These are phyloP conservation scores for Annulohypoxylon nitens DNA, from an alignment of 495 filamentous ascomycete genomes.

Conservation along the genomic window DNA sequence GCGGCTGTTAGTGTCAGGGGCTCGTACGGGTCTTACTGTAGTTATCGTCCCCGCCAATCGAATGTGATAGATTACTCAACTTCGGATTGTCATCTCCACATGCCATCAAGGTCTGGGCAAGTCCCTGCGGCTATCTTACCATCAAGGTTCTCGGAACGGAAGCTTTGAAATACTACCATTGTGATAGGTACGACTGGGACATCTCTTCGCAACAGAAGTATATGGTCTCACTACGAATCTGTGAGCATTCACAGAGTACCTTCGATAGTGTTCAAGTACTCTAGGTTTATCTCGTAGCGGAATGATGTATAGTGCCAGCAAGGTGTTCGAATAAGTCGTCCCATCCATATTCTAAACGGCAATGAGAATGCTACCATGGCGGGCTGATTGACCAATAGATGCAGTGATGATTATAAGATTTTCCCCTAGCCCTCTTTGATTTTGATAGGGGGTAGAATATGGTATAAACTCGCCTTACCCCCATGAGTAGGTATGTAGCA, in stretches of 20 bases:
- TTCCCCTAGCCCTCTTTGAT: background rate
- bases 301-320: constrained; percentile 8
- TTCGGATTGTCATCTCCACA: constrained; percentile 1
- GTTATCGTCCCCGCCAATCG: constrained; percentile 4
- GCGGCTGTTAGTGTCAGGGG: background rate
- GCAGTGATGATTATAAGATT: constrained; percentile 1
- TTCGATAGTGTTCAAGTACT: background rate
- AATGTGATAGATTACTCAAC: constrained; percentile 21
- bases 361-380: background rate
- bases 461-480: constrained; percentile 15
- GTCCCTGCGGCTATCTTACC: constrained; percentile 23
- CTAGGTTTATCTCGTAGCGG: background rate
- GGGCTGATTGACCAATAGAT: constrained; percentile 12
- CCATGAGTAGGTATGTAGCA: background rate
- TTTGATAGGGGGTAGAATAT: background rate
- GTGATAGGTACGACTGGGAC: background rate
- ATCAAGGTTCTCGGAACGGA: constrained; percentile 24
- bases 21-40: background rate
- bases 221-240: background rate
- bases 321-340: constrained; percentile 6
- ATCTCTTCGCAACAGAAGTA: background rate
- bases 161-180: constrained; percentile 4
- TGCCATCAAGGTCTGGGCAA: constrained; percentile 30
- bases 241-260: background rate
- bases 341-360: background rate